Base-by-base conservation (phyloP, 2,329 filamentous ascomycete species). In the Ophiostoma pallidulum region DNA sequence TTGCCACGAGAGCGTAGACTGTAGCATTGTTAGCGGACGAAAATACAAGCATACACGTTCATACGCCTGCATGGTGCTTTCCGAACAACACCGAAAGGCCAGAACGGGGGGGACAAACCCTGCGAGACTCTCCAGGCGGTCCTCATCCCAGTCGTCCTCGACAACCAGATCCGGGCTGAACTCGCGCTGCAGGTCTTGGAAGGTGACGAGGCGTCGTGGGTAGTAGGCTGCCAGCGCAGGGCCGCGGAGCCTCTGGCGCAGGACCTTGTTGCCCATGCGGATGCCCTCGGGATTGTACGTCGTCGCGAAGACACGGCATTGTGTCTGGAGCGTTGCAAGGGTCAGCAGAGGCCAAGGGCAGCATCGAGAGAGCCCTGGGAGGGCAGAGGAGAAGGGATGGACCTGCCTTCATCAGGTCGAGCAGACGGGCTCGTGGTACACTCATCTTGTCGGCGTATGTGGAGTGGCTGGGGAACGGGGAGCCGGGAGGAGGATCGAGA, bases 291-390 rank as follows among this genome's bases (percentile, higher is more conserved):
- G 92, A 68, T 98, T 98, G 73, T 82, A 97, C 45, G 83, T 90
- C 43, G 85, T 86, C 60, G 82, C 83, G 73, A 97, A 98, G 70
- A 97, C 79, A 64, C 82, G 80, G 75, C 88, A 95, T 83, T 90
- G 89, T 61, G 78, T 77, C 90, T 96, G 58, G 8, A 16, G 12
- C n/a, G n/a, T 16, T 20, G 32, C 8, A 4, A 9, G 18, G 8
- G 7, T 2, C 6, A 16, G 13, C 2, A 13, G n/a, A n/a, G n/a
- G n/a, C n/a, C n/a, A n/a, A n/a, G n/a, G n/a, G n/a, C n/a, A n/a
- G n/a, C n/a, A n/a, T n/a, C n/a, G n/a, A n/a, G n/a, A n/a, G n/a
- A n/a, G n/a, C n/a, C n/a, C n/a, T n/a, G n/a, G n/a, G n/a, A n/a
- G 19, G 42, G 3, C 22, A 16, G 9, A 10, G 8, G 22, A 26